Percentiles rank a stretch among this genome's conserved stretches.
These are phyloP conservation scores for Starmerella floricola DNA, from an alignment of 805 yeast genomes.

Conservation along the genomic window DNA sequence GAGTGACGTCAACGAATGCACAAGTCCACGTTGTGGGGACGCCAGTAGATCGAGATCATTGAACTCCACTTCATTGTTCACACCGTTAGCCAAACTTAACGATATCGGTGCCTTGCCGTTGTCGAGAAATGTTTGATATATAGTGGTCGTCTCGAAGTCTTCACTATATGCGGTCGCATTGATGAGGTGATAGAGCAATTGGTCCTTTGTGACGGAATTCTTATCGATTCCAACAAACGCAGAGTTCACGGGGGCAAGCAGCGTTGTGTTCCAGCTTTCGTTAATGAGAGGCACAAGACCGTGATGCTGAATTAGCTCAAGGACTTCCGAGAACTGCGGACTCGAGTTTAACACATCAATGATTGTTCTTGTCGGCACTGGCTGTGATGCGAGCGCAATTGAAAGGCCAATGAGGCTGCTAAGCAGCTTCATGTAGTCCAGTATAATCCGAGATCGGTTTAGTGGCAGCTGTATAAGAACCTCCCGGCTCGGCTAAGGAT, in stretches of 20 bases:
- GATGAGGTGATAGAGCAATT: slow-evolving; percentile 28
- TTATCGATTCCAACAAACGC: slow-evolving; percentile 40
- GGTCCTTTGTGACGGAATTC: slow-evolving; percentile 16
- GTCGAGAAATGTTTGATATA: slow-evolving; percentile 16
- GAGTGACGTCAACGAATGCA: slow-evolving; percentile 19
- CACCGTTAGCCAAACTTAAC: slow-evolving; percentile 13
- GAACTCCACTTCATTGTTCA: slow-evolving; percentile 16
- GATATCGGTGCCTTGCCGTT: slow-evolving; percentile 16
- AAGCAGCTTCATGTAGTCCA: neutral
- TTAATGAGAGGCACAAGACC: slow-evolving; percentile 55
- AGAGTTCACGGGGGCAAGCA: slow-evolving; percentile 68
- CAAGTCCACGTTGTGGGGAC: slow-evolving; percentile 22
- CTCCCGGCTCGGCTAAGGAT: too few species aligned
- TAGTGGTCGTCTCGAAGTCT: slow-evolving; percentile 3
- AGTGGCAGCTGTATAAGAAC: too few species aligned
- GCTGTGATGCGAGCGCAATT: slow-evolving; percentile 7
- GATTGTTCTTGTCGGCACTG: slow-evolving; percentile 27
- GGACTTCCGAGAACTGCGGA: slow-evolving; percentile 52
- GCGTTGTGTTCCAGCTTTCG: slow-evolving; percentile 48
- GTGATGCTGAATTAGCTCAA: slow-evolving; percentile 47
- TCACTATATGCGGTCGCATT: slow-evolving; percentile 16
- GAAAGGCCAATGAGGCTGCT: neutral
- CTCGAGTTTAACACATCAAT: slow-evolving; percentile 57
- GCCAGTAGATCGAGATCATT: slow-evolving; percentile 22
- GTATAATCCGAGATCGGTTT: too few species aligned